Conservation (phyloP, 1,139 yeast species). For the Debaryomyces sp. region DNA sequence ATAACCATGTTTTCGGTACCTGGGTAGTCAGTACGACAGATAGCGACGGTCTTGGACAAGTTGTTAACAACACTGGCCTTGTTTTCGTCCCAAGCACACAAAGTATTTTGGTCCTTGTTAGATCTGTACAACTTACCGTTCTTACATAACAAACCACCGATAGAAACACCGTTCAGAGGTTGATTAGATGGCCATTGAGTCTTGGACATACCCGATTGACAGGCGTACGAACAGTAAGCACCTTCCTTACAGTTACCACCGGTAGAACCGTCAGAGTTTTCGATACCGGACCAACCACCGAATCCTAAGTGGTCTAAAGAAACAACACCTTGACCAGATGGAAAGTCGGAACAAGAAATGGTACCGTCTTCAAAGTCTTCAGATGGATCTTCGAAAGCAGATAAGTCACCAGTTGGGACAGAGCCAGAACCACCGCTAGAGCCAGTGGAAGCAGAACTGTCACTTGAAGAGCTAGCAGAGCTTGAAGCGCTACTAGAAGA, state of each 20-base stretch:
- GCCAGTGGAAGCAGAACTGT: conserved; percentile 15
- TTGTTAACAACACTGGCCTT: conserved; percentile 62
- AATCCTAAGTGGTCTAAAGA: conserved; percentile 54
- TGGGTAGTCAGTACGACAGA: conserved; percentile 88
- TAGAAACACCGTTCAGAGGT: conserved; percentile 74
- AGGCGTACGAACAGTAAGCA: conserved; percentile 80
- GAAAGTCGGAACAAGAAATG: conserved; percentile 60
- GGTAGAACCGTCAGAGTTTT: conserved; percentile 64
- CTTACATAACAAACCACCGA: conserved; percentile 77
- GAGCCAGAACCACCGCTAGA: conserved; percentile 21
- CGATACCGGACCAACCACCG: conserved; percentile 79
- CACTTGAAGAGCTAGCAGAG: conserved; percentile 16
- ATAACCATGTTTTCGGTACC: conserved; percentile 88
- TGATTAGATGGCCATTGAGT: conserved; percentile 82
- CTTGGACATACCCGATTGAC: conserved; percentile 90
- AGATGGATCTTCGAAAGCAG: conserved; percentile 53
- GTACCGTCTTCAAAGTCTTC: conserved; percentile 64
- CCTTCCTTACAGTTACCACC: conserved; percentile 74
- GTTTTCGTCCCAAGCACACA: conserved; percentile 79
- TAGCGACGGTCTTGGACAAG: conserved; percentile 60
- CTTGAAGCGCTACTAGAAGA: conserved; percentile 14
- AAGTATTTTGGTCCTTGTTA: conserved; percentile 56
- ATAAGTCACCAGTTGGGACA: conserved; percentile 58
- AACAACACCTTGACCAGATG: conserved; percentile 75
- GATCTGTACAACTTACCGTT: conserved; percentile 70